Evolutionary conservation across 352 stramenopile genomes (phyloP).

Genomic region (Peronosclerospora sorghi): DNA sequence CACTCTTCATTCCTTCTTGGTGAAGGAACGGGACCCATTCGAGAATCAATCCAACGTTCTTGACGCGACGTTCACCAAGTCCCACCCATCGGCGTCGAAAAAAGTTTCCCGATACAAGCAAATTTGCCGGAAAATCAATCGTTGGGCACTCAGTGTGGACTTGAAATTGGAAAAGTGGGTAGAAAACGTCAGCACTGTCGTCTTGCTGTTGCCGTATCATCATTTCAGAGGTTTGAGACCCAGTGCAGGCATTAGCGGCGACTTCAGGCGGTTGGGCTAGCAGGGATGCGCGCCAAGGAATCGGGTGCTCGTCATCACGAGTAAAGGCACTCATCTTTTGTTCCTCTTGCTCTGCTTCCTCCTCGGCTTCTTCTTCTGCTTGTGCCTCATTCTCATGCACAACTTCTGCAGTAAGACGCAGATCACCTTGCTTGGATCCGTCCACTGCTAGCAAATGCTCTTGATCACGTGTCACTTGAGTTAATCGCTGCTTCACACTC

Average conservation of each 20-base stretch:
- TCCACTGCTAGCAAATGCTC: constrained; percentile 28
- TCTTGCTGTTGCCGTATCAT: constrained; percentile 16
- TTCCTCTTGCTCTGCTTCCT: constrained; percentile 85
- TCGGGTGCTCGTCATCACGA: constrained; percentile 80
- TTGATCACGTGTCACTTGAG: constrained; percentile 37
- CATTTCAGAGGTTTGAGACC: constrained; percentile 22
- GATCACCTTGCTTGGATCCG: constrained; percentile 49
- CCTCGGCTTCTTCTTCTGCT: constrained; percentile 79
- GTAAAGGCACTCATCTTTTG: constrained; percentile 88
- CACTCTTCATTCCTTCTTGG: constrained; percentile 63
- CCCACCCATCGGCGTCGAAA: constrained; percentile 83
- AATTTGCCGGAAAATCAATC: constrained; percentile 52
- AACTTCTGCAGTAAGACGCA: constrained; percentile 75
- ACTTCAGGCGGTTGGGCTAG: constrained; percentile 20
- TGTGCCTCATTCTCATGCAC: constrained; percentile 87
- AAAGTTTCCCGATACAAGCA: constrained; percentile 85
- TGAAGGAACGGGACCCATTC: constrained; percentile 75
- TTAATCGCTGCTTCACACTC: constrained; percentile 48
- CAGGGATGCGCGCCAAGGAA: constrained; percentile 58
- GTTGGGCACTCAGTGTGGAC: constrained; percentile 57
- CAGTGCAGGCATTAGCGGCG: background rate
- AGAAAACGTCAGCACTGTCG: constrained; percentile 63
- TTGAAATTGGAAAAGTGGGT: constrained; percentile 66
- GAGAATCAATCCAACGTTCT: constrained; percentile 82
- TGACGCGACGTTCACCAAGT: constrained; percentile 75